A percentile compares a stretch with the other conserved stretches of the same genome.
Conservation (phyloP, 768 basidiomycete genomes). For the Amanita thiersii region DNA sequence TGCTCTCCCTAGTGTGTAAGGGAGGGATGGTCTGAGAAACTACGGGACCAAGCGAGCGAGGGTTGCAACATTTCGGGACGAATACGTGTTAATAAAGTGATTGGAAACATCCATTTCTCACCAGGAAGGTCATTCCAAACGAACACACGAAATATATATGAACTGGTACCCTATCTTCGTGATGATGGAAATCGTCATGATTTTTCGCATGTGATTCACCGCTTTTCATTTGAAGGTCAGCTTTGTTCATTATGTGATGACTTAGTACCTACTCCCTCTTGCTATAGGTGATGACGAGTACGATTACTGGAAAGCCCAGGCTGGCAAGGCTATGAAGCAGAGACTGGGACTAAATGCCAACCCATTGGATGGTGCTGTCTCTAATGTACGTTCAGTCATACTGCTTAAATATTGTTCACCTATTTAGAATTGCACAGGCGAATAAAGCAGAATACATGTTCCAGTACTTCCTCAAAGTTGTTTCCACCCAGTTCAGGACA, state of each 20-base stretch:
- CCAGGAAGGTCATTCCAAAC: slow-evolving; percentile 95
- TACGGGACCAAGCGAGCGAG: slow-evolving; percentile 86
- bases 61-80: slow-evolving; percentile 92
- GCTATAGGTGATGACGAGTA: slow-evolving; percentile 70
- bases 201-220: slow-evolving; percentile 84
- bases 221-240: slow-evolving; percentile 64
- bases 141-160: slow-evolving; percentile 69
- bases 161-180: slow-evolving; percentile 90
- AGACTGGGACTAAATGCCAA: slow-evolving; percentile 66
- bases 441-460: slow-evolving; percentile 85
- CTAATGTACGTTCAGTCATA: slow-evolving; percentile 32
- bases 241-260: slow-evolving; percentile 5
- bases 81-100: slow-evolving; percentile 93
- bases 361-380: slow-evolving; percentile 66
- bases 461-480: slow-evolving; percentile 99
- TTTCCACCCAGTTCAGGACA: slow-evolving; percentile 90
- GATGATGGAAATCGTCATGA: slow-evolving; percentile 87
- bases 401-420: slow-evolving; percentile 2
- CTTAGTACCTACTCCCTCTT: not conserved
- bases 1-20: slow-evolving; percentile 59
- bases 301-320: slow-evolving; percentile 54
- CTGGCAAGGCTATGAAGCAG: slow-evolving; percentile 56
- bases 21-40: slow-evolving; percentile 93
- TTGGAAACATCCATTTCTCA: slow-evolving; percentile 91
- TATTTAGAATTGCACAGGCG: slow-evolving; percentile 59